These are phyloP conservation scores for Tetracladium marchalianum DNA, from an alignment of 495 filamentous ascomycete genomes.

Conservation along the genomic window DNA sequence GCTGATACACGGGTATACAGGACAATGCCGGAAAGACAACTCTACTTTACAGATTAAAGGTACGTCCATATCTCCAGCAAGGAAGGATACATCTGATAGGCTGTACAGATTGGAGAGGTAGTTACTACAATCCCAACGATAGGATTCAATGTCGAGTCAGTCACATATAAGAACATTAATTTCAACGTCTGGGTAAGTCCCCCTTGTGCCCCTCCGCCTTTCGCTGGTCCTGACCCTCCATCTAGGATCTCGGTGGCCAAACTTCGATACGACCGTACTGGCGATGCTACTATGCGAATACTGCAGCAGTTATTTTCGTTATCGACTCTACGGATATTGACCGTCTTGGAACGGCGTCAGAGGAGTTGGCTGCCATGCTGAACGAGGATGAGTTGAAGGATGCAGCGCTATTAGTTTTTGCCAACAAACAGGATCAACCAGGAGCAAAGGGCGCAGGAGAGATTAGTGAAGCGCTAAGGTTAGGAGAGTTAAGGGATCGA, in stretches of 20 bases:
- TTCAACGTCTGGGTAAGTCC: conserved; percentile 87
- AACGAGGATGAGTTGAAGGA: conserved; percentile 94
- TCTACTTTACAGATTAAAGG: conserved; percentile 90
- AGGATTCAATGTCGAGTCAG: conserved; percentile 97
- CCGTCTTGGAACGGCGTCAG: conserved; percentile 79
- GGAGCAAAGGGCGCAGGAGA: conserved; percentile 94
- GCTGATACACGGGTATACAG: conserved; percentile 33
- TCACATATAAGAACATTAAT: conserved; percentile 94
- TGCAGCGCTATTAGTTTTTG: conserved; percentile 87
- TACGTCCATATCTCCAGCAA: conserved; percentile 26
- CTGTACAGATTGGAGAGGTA: conserved; percentile 81
- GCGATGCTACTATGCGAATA: conserved; percentile 99
- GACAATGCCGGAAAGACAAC: conserved; percentile 99
- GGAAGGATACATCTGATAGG: conserved; percentile 3
- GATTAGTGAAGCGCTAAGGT: conserved; percentile 82
- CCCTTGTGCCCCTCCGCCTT: background rate
- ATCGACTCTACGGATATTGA: conserved; percentile 97
- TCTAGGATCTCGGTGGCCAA: conserved; percentile 86
- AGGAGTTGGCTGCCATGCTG: conserved; percentile 90
- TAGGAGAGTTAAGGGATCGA: conserved; percentile 85
- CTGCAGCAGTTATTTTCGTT: conserved; percentile 97
- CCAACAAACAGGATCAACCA: conserved; percentile 98
- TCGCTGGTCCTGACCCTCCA: background rate
- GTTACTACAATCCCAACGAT: conserved; percentile 99
- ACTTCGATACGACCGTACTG: conserved; percentile 96